phyloP scores from a whole-genome alignment of 2,329 filamentous ascomycete species.

The Decorospora gaudefroyi region DNA sequence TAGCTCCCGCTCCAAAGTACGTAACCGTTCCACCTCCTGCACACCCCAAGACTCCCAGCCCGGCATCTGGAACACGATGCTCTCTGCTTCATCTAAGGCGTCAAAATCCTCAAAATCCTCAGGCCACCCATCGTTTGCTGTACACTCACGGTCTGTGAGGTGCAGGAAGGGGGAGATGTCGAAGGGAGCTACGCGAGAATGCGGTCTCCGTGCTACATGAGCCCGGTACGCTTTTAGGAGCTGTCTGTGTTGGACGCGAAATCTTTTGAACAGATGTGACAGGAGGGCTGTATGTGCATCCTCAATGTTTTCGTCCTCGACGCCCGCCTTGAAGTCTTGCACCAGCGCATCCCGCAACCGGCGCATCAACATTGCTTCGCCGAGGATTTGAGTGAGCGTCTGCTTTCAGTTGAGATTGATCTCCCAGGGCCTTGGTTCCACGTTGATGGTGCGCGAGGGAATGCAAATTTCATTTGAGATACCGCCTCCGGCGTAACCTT shows the following conservation, averaged over 20 bases:
- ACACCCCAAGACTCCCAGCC: conserved; percentile 2
- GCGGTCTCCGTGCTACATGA: not conserved
- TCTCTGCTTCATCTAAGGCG: not conserved
- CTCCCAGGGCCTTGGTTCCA: not conserved
- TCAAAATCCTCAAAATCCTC: not conserved
- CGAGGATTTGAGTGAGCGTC: conserved; percentile 7
- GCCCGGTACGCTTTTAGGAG: conserved; percentile 1
- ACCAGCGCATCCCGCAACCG: not conserved
- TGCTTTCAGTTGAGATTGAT: conserved; percentile 10
- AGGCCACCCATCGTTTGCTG: not conserved
- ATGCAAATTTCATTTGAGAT: conserved; percentile 8
- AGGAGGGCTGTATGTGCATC: not conserved
- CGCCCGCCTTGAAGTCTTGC: not conserved
- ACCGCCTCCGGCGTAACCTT: conserved; percentile 3
- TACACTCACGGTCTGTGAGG: not conserved
- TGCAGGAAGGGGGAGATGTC: not conserved
- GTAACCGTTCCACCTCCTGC: conserved; percentile 1
- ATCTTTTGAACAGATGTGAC: not conserved
- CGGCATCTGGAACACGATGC: conserved; percentile 4
- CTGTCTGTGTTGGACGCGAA: not conserved
- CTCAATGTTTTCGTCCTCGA: not conserved
- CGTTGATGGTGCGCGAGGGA: not conserved
- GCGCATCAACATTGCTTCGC: conserved; percentile 9
- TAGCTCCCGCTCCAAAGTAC: too few species aligned
- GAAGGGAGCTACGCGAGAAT: not conserved